Base-by-base conservation (phyloP, 768 basidiomycete species). In the Leucosporidium creatinivorum region DNA sequence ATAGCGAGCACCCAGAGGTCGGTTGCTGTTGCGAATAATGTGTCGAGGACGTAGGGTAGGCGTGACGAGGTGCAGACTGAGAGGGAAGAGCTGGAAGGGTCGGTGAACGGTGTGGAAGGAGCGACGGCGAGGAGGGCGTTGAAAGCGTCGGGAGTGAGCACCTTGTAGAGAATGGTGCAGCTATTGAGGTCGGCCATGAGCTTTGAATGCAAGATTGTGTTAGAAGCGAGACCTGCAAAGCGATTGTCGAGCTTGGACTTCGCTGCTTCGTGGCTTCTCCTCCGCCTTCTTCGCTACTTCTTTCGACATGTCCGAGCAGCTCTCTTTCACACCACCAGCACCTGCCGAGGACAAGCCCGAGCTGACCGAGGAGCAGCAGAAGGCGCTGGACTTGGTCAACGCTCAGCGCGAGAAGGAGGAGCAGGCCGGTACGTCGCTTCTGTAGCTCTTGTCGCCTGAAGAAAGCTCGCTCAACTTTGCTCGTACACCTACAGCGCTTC, bases 311-410 rank as follows among this genome's bases (percentile, higher is more conserved):
- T 58, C 66, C 12, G 51, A 58, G 23, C 57, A 58, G 39, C 59
- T 36, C 25, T 61, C 59, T 7, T 48, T 57, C 50, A 4, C 4
- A 21, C 33, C 26, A 12, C 58, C 62, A 36, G 52, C 61, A 19
- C 9, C 62, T 15, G 23, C 48, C 23, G 69, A 76, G 52, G 56
- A 86, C 63, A 85, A 90, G 79, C 89, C 92, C 74, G 87, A 85
- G 65, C 83, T 93, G 72, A 81, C 86, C 28, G 82, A 85, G 51
- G 87, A 89, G 75, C 85, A 97, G 77, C 84, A 87, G 65, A 86
- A 91, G 70, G 80, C 77, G 30, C 83, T 84, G 69, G 93, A 97
- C 73, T 84, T 82, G 72, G 83, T 80, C 13, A 85, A 87, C 63
- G 82, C 85, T 66, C 84, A 82, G 56, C 83, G 85, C 23, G 93